Evolutionary conservation across 1,139 yeast species (phyloP), one percentile per base, ranked within the genome.

Genomic region (Geotrichum fermentans): DNA sequence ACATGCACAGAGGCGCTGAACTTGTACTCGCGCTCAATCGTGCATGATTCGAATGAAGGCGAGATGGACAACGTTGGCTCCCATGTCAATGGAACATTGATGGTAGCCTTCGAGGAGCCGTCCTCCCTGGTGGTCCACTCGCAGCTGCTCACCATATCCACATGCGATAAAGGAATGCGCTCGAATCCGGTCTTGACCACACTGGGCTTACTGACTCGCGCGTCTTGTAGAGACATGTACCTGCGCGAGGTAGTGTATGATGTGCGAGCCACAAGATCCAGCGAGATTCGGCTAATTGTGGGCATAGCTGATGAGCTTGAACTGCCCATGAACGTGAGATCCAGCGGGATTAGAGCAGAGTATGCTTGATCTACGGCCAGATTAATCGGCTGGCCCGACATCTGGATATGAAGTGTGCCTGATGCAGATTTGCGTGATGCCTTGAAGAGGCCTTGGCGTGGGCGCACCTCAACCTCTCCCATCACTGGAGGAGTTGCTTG

Each of bases 41-140:
- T 18, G 42, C 42, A 39, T 3, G 42, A 39, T 24, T 39, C 20
- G 21, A 39, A 39, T 2, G 42, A 7, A 11, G 42, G 42, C n/a
- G 34, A 14, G n/a, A 28, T 28, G 5, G 21, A 10, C 13, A 21
- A 11, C 6, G 34, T 14, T 2, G 42, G 34, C 2, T 2, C 4
- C 42, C 42, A 39, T 3, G 2, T 20, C 10, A 39, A 16, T 20
- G 34, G 42, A n/a, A 39, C 32, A 4, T 28, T 16, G 22, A 39
- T n/a, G n/a, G 10, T 6, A 16, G 42, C 20, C n/a, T 10, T 10
- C 14, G 8, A 39, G 8, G 16, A 11, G 8, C 13, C 21, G 22
- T 34, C 38, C 13, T 10, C 4, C 18, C 17, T 16, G 8, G 8
- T 39, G 7, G 42, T 26, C 42, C 42, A 39, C 24, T 26, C 22